Conservation (phyloP, 2,329 filamentous ascomycete genomes). For the Monosporascus sp. region DNA sequence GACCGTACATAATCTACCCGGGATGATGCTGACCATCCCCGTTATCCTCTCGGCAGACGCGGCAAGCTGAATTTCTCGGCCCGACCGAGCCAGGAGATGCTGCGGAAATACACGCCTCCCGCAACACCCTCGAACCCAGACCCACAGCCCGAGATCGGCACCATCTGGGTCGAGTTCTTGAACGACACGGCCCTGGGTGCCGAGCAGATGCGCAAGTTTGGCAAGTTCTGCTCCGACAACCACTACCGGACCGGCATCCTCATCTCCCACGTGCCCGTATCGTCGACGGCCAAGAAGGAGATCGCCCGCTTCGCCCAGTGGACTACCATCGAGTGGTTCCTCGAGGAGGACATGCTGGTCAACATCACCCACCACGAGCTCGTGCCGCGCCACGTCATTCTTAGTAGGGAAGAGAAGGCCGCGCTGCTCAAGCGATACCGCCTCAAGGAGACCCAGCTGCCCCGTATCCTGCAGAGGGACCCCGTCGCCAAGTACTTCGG, state of each 20-base stretch:
- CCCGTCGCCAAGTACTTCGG: conserved; percentile 91
- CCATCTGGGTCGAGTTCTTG: conserved; percentile 91
- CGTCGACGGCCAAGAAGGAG: conserved; percentile 80
- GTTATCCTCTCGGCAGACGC: conserved; percentile 52
- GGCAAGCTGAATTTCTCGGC: conserved; percentile 82
- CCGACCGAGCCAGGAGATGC: conserved; percentile 77
- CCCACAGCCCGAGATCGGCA: conserved; percentile 71
- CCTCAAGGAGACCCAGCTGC: conserved; percentile 95
- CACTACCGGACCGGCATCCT: conserved; percentile 89
- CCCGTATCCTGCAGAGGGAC: conserved; percentile 84
- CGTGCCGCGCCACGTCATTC: conserved; percentile 85
- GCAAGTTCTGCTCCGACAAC: conserved; percentile 71
- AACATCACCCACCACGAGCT: conserved; percentile 98
- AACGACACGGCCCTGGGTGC: conserved; percentile 74
- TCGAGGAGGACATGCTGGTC: conserved; percentile 91
- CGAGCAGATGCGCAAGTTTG: conserved; percentile 87
- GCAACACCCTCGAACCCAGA: conserved; percentile 64
- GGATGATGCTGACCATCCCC: not conserved
- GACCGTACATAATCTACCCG: not conserved
- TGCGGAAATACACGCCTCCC: conserved; percentile 73
- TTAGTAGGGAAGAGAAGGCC: conserved; percentile 85
- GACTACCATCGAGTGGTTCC: conserved; percentile 87
- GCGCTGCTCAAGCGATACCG: conserved; percentile 84
- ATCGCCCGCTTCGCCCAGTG: conserved; percentile 70
- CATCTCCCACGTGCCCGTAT: conserved; percentile 76